Base-by-base conservation (phyloP, 352 stramenopile species). In the Globisporangium cystogenes region DNA sequence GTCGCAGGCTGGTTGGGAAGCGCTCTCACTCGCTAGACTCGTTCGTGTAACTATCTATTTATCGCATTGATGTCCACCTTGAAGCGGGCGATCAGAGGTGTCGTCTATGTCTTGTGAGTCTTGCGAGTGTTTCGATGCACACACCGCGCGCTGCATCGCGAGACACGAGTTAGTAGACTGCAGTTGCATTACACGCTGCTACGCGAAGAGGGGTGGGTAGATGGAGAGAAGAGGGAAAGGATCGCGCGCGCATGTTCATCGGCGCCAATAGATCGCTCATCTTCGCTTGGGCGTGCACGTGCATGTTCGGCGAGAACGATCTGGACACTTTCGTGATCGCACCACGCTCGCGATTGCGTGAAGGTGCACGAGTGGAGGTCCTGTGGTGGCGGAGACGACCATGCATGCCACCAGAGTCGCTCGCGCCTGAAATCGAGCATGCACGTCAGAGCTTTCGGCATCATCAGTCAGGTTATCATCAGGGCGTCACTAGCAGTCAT, bases 21-120 rank as follows among this genome's bases (percentile, higher is more conserved):
- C n/a, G 39, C 39, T 43, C 39, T 43, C 39, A 24, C 15, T 14
- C 18, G 39, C 12, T 42, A 23, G 37, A 42, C 37, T 23, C 37
- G 37, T 42, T 31, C n/a, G 35, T 40, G 39, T 43, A 43, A 43
- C 16, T 43, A 20, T 42, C 18, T 42, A 42, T 43, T 43, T 43
- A 43, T 24, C n/a, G 0, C 4, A n/a, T 42, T 42, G 16, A 6
- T 23, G n/a, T n/a, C n/a, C n/a, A n/a, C n/a, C n/a, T n/a, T n/a
- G n/a, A n/a, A n/a, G n/a, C n/a, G n/a, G n/a, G n/a, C n/a, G n/a
- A n/a, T n/a, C n/a, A n/a, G n/a, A n/a, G n/a, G n/a, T n/a, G n/a
- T n/a, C n/a, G n/a, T n/a, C n/a, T n/a, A n/a, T n/a, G n/a, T n/a
- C n/a, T n/a, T n/a, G n/a, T n/a, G n/a, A n/a, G n/a, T n/a, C n/a